Evolutionary conservation across 495 filamentous ascomycete species (phyloP), one percentile per base, ranked within the genome.

Genomic region (Neurospora africana): DNA sequence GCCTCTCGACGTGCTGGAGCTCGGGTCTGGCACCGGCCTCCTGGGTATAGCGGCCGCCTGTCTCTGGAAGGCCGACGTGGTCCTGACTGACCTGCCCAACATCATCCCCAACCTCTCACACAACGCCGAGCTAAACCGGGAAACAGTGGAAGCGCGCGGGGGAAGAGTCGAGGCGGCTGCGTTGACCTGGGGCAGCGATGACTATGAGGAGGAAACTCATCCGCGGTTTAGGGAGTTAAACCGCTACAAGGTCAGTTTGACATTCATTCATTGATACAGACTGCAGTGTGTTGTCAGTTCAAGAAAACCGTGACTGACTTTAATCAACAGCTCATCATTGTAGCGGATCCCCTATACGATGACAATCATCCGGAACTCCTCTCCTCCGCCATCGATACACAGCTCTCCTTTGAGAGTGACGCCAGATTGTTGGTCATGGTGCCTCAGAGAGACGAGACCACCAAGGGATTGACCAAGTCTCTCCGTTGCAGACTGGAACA

Each of bases 1-100:
- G 23, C 76, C 68, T 0, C 61, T 65, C 0, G 74, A 78, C 30
- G 80, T 87, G 10, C 83, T 91, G 5, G 89, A 91, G 75, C 83
- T 91, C 4, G 89, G 89, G 5, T 85, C 89, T 3, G 89, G 89
- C 0, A 91, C 89, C 0, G 89, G 89, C 5, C 81, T 91, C 15
- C 81, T 91, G 11, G 89, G 89, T 1, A 76, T 88, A 33, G 82
- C 84, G 11, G 81, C 84, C 1, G 81, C 84, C 30, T 82, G 78
- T 19, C 77, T 83, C 27, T 85, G 83, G 83, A 72, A 77, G 47
- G 69, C 80, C 0, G 73, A 75, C 33, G 84, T 85, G n/a, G 70
- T 78, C 23, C 79, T 86, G n/a, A 86, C 79, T 53, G 84, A 86
- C 47, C 78, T 86, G 17, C 82, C 82, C 15, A 71, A 61, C 36